Conservation (phyloP, 169 alveolate species). For the Plasmodium gaboni region DNA sequence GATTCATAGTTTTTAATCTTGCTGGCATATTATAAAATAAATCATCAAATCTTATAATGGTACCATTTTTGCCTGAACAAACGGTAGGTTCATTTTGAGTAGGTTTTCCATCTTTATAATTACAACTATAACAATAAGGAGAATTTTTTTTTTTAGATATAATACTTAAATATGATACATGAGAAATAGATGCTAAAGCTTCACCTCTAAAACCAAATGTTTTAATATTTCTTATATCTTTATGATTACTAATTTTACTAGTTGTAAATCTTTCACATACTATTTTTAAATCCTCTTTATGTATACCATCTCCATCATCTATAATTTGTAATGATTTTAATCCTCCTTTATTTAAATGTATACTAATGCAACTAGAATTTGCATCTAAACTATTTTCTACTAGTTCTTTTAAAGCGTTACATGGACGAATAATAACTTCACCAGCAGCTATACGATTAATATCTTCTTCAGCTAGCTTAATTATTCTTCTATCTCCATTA, state of each 20-base stretch:
- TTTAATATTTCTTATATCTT: constrained; percentile 89
- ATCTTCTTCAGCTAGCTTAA: constrained; percentile 90
- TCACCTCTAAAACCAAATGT: constrained; percentile 99
- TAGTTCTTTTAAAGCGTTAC: constrained; percentile 97
- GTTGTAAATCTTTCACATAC: constrained; percentile 98
- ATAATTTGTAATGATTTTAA: constrained; percentile 91
- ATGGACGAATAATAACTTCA: constrained; percentile 96
- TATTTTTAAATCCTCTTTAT: constrained; percentile 92
- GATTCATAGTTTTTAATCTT: constrained; percentile 78
- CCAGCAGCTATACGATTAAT: constrained; percentile 98
- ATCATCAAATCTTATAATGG: constrained; percentile 80
- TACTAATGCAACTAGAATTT: constrained; percentile 90
- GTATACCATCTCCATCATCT: constrained; percentile 98
- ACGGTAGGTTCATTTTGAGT: constrained; percentile 77
- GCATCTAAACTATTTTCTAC: constrained; percentile 99
- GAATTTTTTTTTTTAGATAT: constrained; percentile 88
- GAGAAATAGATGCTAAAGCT: constrained; percentile 97
- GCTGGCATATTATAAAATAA: constrained; percentile 82
- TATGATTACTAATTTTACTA: constrained; percentile 92
- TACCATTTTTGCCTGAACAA: constrained; percentile 82
- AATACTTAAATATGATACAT: constrained; percentile 93
- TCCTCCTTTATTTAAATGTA: constrained; percentile 94
- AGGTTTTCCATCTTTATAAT: constrained; percentile 89
- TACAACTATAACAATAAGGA: constrained; percentile 88
- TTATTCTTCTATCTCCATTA: constrained; percentile 77